Evolutionary conservation across 2,329 filamentous ascomycete genomes (phyloP), one percentile per base, ranked within the genome.

Genomic region (Neoscytalidium dimidiatum): DNA sequence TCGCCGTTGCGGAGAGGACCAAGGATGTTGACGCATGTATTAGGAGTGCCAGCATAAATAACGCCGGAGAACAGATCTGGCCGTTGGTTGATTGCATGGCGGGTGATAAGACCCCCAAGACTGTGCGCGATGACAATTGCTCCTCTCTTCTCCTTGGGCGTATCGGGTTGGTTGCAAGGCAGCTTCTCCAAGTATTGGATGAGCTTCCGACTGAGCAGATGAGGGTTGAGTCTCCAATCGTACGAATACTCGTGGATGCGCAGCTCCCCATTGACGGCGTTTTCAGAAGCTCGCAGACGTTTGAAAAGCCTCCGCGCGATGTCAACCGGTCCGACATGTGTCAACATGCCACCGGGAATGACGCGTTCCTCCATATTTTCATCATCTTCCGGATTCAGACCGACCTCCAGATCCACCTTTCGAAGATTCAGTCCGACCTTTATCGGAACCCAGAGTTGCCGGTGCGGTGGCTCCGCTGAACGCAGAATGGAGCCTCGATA

Each of bases 371-470:
- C 88, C 88, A 95, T 95, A 4, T 81, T 85, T 70, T 92, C 90
- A 72, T 97, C 94, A 64, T 96, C 94, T 70, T 93, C 90, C 1
- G 87, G 87, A 14, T 91, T 85, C 4, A 97, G 79, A 0, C 93
- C 94, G 9, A 98, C 90, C 74, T 96, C 92, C 3, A 98, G 83
- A 74, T 98, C 92, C 2, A 94, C 94, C 74, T 95, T 97, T 64
- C 94, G 89, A 67, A 97, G 86, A 70, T 96, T 97, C 58, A 98
- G 80, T 0, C 94, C 94, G 29, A 97, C 90, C 77, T 97, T 97
- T 72, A 97, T 89, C 0, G 94, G 94, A 1, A 96, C 92, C 94
- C 94, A 98, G 0, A 97, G 80, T 74, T 96, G 92, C n/a, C 92
- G 88, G 72, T 94, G 88, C 3, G 91, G 90, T 8, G 91, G 86